Evolutionary conservation across 1,139 yeast species (phyloP).

Genomic region (Saccharomyces hybrid): DNA sequence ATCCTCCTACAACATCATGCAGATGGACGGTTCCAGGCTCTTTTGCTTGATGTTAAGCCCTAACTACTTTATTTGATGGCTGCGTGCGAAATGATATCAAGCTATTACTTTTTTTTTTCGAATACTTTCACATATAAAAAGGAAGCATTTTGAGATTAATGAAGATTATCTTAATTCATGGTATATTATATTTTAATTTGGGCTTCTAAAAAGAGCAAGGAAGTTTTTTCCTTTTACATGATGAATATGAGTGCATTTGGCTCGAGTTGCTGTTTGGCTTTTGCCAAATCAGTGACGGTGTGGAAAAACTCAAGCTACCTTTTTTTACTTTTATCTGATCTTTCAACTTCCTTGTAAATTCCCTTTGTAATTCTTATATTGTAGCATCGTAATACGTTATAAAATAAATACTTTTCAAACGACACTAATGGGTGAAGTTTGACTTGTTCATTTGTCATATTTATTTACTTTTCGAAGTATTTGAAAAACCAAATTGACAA

Average conservation of each 20-base stretch:
- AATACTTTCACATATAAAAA: background rate
- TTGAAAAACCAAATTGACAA: background rate
- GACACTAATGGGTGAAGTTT: background rate
- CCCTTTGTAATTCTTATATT: background rate
- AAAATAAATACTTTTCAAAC: background rate
- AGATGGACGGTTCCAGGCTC: too few species aligned
- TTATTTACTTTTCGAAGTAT: background rate
- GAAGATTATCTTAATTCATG: too few species aligned
- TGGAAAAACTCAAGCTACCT: conserved; percentile 82
- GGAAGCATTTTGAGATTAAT: background rate
- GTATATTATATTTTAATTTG: background rate
- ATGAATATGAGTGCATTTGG: conserved; percentile 80
- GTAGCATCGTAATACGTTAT: background rate
- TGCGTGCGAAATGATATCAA: background rate
- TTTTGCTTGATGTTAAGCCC: background rate
- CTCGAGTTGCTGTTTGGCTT: conserved; percentile 51
- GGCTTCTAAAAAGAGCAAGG: conserved; percentile 5
- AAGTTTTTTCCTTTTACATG: conserved; percentile 33
- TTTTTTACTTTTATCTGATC: conserved; percentile 35
- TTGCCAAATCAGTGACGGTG: conserved; percentile 44
- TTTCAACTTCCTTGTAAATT: conserved; percentile 4
- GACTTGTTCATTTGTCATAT: background rate
- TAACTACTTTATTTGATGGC: background rate
- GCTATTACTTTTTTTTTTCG: background rate
- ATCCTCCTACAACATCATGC: too few species aligned